Evolutionary conservation across 225 moss, liverwort and hornwort species (phyloP).

Genomic region (Marchantia paleacea): DNA sequence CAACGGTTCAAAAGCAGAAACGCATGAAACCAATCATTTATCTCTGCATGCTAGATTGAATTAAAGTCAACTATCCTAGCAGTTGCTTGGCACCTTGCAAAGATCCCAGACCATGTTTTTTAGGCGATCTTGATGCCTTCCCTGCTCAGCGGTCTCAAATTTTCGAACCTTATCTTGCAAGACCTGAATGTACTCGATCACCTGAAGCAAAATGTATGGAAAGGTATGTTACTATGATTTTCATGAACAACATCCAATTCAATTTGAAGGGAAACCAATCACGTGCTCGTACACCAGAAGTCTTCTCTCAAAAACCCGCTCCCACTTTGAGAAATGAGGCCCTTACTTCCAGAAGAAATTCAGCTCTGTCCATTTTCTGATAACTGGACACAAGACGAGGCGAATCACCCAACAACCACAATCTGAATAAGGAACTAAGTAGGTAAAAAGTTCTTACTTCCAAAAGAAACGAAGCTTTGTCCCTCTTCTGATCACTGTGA

Average conservation of each 20-base stretch:
- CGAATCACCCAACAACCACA: neutral
- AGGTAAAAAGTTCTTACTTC: slow-evolving; percentile 42
- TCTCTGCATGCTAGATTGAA: too few relatives aligned
- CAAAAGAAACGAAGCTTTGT: slow-evolving; percentile 75
- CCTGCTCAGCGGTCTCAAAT: slow-evolving; percentile 63
- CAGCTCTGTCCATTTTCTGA: neutral
- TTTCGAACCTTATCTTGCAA: slow-evolving; percentile 68
- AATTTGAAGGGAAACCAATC: neutral
- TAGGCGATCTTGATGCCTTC: slow-evolving; percentile 63
- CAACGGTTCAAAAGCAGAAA: neutral
- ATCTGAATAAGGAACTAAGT: neutral
- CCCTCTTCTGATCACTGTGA: slow-evolving; percentile 78
- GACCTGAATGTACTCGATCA: slow-evolving; percentile 71
- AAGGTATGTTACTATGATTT: neutral
- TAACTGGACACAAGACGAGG: neutral
- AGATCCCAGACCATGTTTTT: slow-evolving; percentile 82
- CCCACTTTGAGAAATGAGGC: neutral
- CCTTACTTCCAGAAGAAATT: neutral
- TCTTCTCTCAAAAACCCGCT: neutral
- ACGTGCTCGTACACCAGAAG: neutral
- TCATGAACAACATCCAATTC: neutral
- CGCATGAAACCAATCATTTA: neutral
- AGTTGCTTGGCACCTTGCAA: slow-evolving; percentile 53
- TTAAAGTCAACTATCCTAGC: neutral
- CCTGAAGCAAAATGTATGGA: slow-evolving; percentile 36